Evolutionary conservation across 495 filamentous ascomycete genomes (phyloP), one percentile per base, ranked within the genome.

Genomic region (Penicillium daleae): DNA sequence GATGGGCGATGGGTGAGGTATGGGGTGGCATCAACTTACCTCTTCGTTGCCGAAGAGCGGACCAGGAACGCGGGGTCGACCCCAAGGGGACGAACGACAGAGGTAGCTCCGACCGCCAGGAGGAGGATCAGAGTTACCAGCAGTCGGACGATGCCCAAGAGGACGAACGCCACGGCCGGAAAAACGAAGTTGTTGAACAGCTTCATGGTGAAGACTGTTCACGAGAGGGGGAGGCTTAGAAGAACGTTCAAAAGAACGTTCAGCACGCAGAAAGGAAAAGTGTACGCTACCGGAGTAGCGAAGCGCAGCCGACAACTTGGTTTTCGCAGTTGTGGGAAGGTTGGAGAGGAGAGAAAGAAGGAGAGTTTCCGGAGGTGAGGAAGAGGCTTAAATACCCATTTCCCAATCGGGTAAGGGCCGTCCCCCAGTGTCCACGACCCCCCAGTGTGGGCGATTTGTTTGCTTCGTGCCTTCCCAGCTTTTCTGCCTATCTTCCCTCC

Each of bases 241-340:
- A 35, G 31, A 54, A 54, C 31, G 50, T 53, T 29, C 40, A 12
- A 3, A 22, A 3, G 31, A 53, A 53, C 51, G 29, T 54, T 54
- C 51, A 54, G 51, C 29, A 33, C 31, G 51, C 6, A 15, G n/a
- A 21, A 19, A 24, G n/a, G 29, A 35, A 54, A 26, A 17, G 17
- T 24, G 6, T 50, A 50, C 46, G 24, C 46, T 50, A 50, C 46
- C 46, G 46, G 15, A 50, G 46, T 50, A 50, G 46, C 15, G 46
- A 17, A 7, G 22, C 26, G 46, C 46, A n/a, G 46, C 24, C 3
- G 15, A 29, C 27, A 15, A 15, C 13, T 15, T 24, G 24, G 22
- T 50, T 50, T 17, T 50, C 26, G 46, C 46, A 50, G 24, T 4
- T 3, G 13, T 50, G 46, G 46, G 46, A 50, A 49, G 13, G 24